phyloP scores from a whole-genome alignment of 768 basidiomycete genomes.

The Lactarius hatsudake region DNA sequence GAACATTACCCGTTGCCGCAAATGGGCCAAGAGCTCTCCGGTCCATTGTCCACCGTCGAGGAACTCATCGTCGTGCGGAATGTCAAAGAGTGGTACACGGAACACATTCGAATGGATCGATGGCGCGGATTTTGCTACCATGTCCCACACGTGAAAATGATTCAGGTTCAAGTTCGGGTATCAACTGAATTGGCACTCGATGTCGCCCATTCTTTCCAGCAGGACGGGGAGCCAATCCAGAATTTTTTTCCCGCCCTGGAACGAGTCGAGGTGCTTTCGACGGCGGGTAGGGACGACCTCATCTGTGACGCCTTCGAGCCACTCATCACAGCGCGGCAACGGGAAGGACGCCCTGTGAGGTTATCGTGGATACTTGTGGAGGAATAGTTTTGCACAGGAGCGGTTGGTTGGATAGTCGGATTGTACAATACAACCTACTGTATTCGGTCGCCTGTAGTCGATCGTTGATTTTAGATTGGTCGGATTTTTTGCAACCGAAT shows the following conservation, averaged over 20 bases:
- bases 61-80: not conserved
- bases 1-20: not conserved
- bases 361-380: not conserved
- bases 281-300: too few relatives aligned
- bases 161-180: not conserved
- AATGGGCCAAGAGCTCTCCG: not conserved
- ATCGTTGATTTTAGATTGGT: too few relatives aligned
- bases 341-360: not conserved
- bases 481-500: too few relatives aligned
- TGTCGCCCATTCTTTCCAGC: not conserved
- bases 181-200: too few relatives aligned
- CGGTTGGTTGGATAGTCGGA: too few relatives aligned
- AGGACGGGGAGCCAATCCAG: not conserved
- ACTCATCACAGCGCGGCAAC: not conserved
- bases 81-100: not conserved
- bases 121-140: not conserved
- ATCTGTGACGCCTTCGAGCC: not conserved
- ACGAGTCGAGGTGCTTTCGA: not conserved
- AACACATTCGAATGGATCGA: not conserved
- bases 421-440: too few relatives aligned
- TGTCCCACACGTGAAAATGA: not conserved
- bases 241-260: not conserved
- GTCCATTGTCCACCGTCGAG: not conserved
- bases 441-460: too few relatives aligned
- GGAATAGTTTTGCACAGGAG: too few relatives aligned